Evolutionary conservation across 2,329 filamentous ascomycete species (phyloP), one percentile per base, ranked within the genome.

Genomic region (Cytospora piceicola): DNA sequence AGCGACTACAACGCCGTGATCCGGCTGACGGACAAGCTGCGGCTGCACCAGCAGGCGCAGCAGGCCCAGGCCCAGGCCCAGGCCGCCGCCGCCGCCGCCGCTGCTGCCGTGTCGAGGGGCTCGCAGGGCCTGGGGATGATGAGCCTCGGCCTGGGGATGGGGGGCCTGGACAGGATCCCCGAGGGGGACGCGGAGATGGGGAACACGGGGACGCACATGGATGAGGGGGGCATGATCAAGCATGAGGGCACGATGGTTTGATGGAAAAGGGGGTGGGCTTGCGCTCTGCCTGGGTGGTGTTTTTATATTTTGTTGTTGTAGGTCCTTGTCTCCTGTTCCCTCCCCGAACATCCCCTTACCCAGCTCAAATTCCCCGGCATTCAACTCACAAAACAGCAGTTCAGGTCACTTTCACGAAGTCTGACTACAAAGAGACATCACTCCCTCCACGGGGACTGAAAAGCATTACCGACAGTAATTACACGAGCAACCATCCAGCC

Each of bases 1-100:
- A 85, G 86, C 71, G 94, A 97, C 69, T 94, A 90, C 75, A 77
- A 91, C 69, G 87, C 88, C 3, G 88, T 97, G 57, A 83, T 92
- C 22, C 92, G 93, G 74, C 80, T 97, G 69, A 94, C 94, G 75
- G 91, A 96, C 76, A 96, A 94, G 77, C 83, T 97, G 34, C 88
- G 91, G 67, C 80, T 96, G 42, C 86, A 90, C 56, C 85, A 88
- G 63, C 77, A 76, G 63, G 66, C 66, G 15, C 56, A 60, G 29
- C 76, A 78, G 52, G 66, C 69, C 69, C 73, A 53, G 70, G 72
- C 69, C 46, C 49, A 49, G 27, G 74, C 56, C n/a, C n/a, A n/a
- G n/a, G 73, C 69, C 39, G 58, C 49, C 61, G 64, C 22, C 15
- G 64, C 70, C 5, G 73, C 69, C 39, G 58, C 49, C 61, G 64